phyloP scores from a whole-genome alignment of 495 filamentous ascomycete species.

The Tuber microsphaerosporum region DNA sequence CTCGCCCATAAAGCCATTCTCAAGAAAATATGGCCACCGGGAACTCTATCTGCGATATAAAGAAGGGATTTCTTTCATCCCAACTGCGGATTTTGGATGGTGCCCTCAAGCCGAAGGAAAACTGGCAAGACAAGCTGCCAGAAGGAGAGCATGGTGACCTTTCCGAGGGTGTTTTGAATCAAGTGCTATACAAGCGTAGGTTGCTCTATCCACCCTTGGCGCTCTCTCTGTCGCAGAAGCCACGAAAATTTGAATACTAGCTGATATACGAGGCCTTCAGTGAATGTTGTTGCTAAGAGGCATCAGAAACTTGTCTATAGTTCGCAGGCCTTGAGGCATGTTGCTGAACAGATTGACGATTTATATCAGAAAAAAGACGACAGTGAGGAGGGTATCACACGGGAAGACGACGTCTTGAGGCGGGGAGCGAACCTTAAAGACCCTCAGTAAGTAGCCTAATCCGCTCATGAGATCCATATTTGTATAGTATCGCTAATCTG shows the following conservation, averaged over 20 bases:
- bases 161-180: slow-evolving; percentile 51
- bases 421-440: slow-evolving; percentile 43
- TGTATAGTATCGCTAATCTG: slow-evolving; percentile 2
- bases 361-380: slow-evolving; percentile 57
- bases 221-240: slow-evolving; percentile 44
- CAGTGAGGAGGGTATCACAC: slow-evolving; percentile 43
- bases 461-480: not conserved
- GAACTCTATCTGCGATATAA: slow-evolving; percentile 55
- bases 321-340: slow-evolving; percentile 65
- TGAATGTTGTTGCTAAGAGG: slow-evolving; percentile 61
- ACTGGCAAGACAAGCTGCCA: slow-evolving; percentile 51
- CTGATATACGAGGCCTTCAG: slow-evolving; percentile 41
- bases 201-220: slow-evolving; percentile 1
- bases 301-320: slow-evolving; percentile 67
- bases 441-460: slow-evolving; percentile 18
- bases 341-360: slow-evolving; percentile 72
- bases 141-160: slow-evolving; percentile 47
- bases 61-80: slow-evolving; percentile 56
- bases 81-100: slow-evolving; percentile 59
- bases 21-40: slow-evolving; percentile 45
- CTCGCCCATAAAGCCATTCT: not conserved
- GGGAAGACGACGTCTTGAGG: slow-evolving; percentile 44
- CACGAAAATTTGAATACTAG: slow-evolving; percentile 33
- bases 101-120: slow-evolving; percentile 51
- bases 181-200: slow-evolving; percentile 52